Conservation (phyloP, 768 basidiomycete species). For the Fibroporia radiculosa region DNA sequence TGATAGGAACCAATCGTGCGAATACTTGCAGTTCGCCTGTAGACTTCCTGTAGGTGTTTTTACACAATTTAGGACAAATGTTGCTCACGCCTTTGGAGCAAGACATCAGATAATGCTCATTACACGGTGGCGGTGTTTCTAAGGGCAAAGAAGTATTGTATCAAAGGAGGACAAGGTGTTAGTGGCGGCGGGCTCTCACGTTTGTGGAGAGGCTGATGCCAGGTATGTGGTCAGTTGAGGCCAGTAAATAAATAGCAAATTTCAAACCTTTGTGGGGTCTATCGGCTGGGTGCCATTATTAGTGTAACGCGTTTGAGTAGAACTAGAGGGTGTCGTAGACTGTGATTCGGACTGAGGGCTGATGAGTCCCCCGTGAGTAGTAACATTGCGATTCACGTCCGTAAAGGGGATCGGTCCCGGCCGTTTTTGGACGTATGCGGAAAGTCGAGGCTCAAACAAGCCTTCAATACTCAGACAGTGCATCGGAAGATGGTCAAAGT, state of each 20-base stretch:
- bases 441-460: slow-evolving; percentile 37
- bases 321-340: slow-evolving; percentile 27
- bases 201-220: slow-evolving; percentile 62
- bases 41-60: not conserved
- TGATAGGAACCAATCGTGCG: slow-evolving; percentile 70
- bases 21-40: slow-evolving; percentile 63
- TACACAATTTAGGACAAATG: not conserved
- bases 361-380: slow-evolving; percentile 52
- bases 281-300: slow-evolving; percentile 28
- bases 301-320: slow-evolving; percentile 12
- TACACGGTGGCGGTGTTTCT: slow-evolving; percentile 83
- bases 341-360: slow-evolving; percentile 51
- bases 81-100: slow-evolving; percentile 60
- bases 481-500: slow-evolving; percentile 40
- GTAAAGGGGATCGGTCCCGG: slow-evolving; percentile 37
- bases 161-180: not conserved
- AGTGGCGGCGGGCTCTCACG: slow-evolving; percentile 54
- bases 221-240: not conserved
- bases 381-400: slow-evolving; percentile 24
- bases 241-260: not conserved
- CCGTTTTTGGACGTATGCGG: slow-evolving; percentile 33
- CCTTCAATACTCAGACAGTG: slow-evolving; percentile 47
- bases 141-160: slow-evolving; percentile 8
- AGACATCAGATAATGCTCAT: slow-evolving; percentile 75
- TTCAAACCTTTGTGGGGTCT: slow-evolving; percentile 39